Percentiles rank a stretch among this genome's conserved stretches.
phyloP scores from a whole-genome alignment of 169 alveolate species.

The Cryptosporidium baileyi region DNA sequence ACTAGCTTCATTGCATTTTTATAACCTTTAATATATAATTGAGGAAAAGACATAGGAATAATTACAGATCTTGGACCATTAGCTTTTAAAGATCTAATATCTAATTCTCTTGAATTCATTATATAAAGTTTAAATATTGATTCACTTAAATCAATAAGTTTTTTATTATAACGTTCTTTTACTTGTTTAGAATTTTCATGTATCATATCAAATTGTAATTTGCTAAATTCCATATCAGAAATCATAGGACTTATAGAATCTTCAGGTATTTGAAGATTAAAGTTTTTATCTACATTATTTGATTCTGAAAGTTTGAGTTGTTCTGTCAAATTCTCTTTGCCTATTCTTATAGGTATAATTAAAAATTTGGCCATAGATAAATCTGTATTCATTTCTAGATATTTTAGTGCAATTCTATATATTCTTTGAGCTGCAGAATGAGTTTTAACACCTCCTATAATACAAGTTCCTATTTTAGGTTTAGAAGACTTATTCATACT shows the following conservation, averaged over 20 bases:
- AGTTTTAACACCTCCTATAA: conserved; percentile 52
- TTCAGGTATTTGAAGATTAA: conserved; percentile 23
- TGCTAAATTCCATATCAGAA: conserved; percentile 59
- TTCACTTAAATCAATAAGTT: conserved; percentile 16
- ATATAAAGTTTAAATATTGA: conserved; percentile 34
- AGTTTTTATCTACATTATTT: conserved; percentile 1
- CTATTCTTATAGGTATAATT: conserved; percentile 44
- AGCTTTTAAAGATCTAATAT: conserved; percentile 30
- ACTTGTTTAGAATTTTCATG: conserved; percentile 36
- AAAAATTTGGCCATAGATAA: conserved; percentile 40
- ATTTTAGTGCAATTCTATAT: conserved; percentile 31
- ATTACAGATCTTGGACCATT: conserved; percentile 59
- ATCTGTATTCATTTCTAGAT: conserved; percentile 38
- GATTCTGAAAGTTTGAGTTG: conserved; percentile 26
- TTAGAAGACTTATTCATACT: conserved; percentile 10
- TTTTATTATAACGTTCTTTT: conserved; percentile 18
- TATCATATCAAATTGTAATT: conserved; percentile 46
- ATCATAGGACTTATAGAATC: conserved; percentile 49
- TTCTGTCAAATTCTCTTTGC: conserved; percentile 32
- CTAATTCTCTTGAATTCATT: conserved; percentile 45
- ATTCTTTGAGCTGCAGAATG: conserved; percentile 58
- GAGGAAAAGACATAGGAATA: conserved; percentile 68
- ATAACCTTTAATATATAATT: conserved; percentile 59
- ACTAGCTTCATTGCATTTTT: conserved; percentile 46
- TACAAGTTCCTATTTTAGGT: conserved; percentile 47